Conservation (phyloP, 2,329 filamentous ascomycete genomes). For the Fusarium citri region DNA sequence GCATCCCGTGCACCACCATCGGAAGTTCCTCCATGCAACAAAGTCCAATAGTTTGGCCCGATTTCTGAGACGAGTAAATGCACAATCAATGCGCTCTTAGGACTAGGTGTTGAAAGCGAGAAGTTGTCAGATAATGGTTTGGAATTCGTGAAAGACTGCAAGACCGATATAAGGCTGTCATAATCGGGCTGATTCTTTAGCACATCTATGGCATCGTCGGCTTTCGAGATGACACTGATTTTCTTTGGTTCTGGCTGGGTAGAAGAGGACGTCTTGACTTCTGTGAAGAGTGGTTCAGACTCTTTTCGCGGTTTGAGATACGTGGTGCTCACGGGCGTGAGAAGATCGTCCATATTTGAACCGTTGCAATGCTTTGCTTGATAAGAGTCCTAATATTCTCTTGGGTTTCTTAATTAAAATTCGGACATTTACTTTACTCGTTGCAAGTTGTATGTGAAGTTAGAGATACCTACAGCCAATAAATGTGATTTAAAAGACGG, state of each 20-base stretch:
- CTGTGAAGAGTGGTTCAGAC: constrained; percentile 53
- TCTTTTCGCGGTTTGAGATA: constrained; percentile 56
- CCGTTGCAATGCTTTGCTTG: neutral
- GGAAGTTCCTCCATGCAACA: constrained; percentile 62
- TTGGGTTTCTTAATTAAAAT: neutral
- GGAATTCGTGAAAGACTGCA: constrained; percentile 62
- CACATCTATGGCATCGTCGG: constrained; percentile 67
- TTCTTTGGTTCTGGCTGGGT: neutral
- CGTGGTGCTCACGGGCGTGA: constrained; percentile 65
- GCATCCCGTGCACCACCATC: constrained; percentile 49
- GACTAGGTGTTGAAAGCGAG: constrained; percentile 61
- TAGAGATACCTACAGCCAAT: neutral
- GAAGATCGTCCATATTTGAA: constrained; percentile 65
- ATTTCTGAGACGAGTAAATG: constrained; percentile 79
- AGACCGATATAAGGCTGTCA: constrained; percentile 62
- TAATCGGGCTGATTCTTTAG: constrained; percentile 73
- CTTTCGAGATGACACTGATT: constrained; percentile 44
- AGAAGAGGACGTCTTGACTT: constrained; percentile 48
- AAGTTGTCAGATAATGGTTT: constrained; percentile 37
- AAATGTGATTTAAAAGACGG: neutral
- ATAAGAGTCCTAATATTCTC: neutral
- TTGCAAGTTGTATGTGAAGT: neutral
- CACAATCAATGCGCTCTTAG: constrained; percentile 79
- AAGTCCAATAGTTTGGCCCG: constrained; percentile 83
- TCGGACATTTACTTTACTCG: neutral